phyloP scores from a whole-genome alignment of 176 grass and related monocot genomes.

The Dactylis glomerata region DNA sequence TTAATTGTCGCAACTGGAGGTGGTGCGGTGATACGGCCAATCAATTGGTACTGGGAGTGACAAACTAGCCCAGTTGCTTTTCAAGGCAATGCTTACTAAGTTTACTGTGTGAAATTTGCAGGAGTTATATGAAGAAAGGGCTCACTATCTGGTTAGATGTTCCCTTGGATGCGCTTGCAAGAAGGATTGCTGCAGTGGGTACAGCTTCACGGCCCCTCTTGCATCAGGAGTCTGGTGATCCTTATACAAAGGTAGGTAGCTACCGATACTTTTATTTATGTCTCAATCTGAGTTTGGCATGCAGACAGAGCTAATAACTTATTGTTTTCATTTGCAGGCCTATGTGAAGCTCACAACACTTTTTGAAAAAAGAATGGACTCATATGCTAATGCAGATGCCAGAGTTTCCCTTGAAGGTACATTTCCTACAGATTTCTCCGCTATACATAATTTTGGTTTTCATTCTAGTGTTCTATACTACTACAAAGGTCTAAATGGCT shows the following conservation, averaged over 20 bases:
- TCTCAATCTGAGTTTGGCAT: background rate
- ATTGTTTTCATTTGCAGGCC: slow-evolving; percentile 53
- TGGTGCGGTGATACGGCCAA: slow-evolving; percentile 82
- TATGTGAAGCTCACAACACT: slow-evolving; percentile 73
- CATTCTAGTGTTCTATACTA: background rate
- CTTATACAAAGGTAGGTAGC: slow-evolving; percentile 74
- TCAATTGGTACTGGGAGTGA: slow-evolving; percentile 75
- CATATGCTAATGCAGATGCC: slow-evolving; percentile 86
- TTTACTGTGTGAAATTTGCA: slow-evolving; percentile 29
- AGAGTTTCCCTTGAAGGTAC: slow-evolving; percentile 87
- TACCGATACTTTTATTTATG: slow-evolving; percentile 10
- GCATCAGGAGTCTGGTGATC: slow-evolving; percentile 81
- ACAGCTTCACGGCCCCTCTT: slow-evolving; percentile 79
- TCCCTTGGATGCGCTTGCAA: slow-evolving; percentile 81
- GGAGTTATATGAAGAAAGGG: slow-evolving; percentile 90
- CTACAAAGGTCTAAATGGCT: background rate
- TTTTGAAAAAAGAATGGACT: slow-evolving; percentile 79
- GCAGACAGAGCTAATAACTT: background rate
- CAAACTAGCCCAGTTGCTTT: slow-evolving; percentile 31
- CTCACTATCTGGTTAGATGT: slow-evolving; percentile 85
- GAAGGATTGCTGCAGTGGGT: slow-evolving; percentile 77
- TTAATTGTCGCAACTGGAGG: slow-evolving; percentile 96
- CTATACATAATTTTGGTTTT: background rate
- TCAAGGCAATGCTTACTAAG: slow-evolving; percentile 26
- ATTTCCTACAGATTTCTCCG: slow-evolving; percentile 11